These are phyloP conservation scores for Neurospora sp. DNA, from an alignment of 495 filamentous ascomycete genomes.

Conservation along the genomic window DNA sequence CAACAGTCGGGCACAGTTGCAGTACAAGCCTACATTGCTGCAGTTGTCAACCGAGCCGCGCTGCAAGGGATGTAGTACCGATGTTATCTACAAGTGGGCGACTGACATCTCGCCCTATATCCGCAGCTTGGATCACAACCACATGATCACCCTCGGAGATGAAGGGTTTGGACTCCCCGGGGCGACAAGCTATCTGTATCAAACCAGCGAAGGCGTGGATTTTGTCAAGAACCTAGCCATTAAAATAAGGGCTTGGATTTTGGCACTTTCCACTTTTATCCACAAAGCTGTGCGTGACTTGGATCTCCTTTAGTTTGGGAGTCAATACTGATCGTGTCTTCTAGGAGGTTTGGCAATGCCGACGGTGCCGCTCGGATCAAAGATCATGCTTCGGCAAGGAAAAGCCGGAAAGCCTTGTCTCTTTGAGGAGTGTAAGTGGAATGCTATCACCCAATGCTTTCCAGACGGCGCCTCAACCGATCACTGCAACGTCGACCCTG, in stretches of 20 bases:
- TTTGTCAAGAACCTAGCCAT: conserved; percentile 45
- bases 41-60: conserved; percentile 62
- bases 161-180: conserved; percentile 38
- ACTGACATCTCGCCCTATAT: conserved; percentile 46
- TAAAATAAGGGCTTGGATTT: conserved; percentile 42
- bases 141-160: conserved; percentile 62
- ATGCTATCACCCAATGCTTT: not conserved
- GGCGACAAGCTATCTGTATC: conserved; percentile 47
- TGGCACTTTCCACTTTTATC: conserved; percentile 56
- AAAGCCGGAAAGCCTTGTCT: conserved; percentile 52
- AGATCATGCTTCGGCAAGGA: conserved; percentile 42
- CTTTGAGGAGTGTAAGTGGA: conserved; percentile 44
- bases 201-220: conserved; percentile 45
- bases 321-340: not conserved
- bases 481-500: conserved; percentile 36
- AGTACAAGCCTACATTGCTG: conserved; percentile 55
- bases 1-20: conserved; percentile 40
- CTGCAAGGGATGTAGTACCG: conserved; percentile 49
- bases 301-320: not conserved
- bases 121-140: conserved; percentile 51
- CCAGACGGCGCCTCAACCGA: conserved; percentile 36
- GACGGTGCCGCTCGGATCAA: conserved; percentile 47
- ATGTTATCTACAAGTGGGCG: conserved; percentile 53
- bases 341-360: not conserved
- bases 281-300: conserved; percentile 28